Percentiles rank a stretch among this genome's conserved stretches.
Evolutionary conservation across 305 asterid genomes (phyloP).

Genomic region (Stenogyne calaminthoides): DNA sequence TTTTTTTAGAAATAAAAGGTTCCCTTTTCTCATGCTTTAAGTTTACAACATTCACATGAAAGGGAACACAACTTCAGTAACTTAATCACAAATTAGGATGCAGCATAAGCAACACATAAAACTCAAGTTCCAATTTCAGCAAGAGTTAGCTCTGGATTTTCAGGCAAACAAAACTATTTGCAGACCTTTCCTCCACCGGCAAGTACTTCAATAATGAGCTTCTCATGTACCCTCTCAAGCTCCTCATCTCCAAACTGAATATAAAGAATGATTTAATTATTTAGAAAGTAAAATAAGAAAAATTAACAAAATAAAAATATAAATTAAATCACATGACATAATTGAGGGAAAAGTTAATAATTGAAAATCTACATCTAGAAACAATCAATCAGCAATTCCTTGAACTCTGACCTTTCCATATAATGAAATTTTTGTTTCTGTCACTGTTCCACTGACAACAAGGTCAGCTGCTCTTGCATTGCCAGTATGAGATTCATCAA

Average conservation of each 20-base stretch:
- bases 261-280: slow-evolving; percentile 23
- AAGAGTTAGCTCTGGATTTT: slow-evolving; percentile 5
- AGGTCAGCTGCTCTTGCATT: slow-evolving; percentile 73
- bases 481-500: slow-evolving; percentile 48
- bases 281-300: slow-evolving; percentile 12
- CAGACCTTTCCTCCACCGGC: slow-evolving; percentile 98
- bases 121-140: neutral
- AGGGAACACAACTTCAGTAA: slow-evolving; percentile 5
- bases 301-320: neutral
- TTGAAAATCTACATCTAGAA: slow-evolving; percentile 20
- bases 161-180: slow-evolving; percentile 35
- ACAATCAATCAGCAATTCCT: slow-evolving; percentile 22
- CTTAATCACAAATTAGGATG: neutral
- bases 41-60: slow-evolving; percentile 13
- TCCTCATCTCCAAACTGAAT: slow-evolving; percentile 68
- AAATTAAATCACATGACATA: slow-evolving; percentile 21
- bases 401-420: slow-evolving; percentile 78
- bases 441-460: slow-evolving; percentile 81
- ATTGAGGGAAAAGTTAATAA: slow-evolving; percentile 18
- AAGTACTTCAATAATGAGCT: slow-evolving; percentile 76
- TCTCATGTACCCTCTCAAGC: slow-evolving; percentile 57
- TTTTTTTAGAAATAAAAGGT: neutral
- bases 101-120: slow-evolving; percentile 19
- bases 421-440: slow-evolving; percentile 74
- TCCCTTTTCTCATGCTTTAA: slow-evolving; percentile 14